A percentile compares a stretch with the other conserved stretches of the same genome.
Evolutionary conservation across 2,329 filamentous ascomycete genomes (phyloP).

Genomic region (Fusarium virguliforme): DNA sequence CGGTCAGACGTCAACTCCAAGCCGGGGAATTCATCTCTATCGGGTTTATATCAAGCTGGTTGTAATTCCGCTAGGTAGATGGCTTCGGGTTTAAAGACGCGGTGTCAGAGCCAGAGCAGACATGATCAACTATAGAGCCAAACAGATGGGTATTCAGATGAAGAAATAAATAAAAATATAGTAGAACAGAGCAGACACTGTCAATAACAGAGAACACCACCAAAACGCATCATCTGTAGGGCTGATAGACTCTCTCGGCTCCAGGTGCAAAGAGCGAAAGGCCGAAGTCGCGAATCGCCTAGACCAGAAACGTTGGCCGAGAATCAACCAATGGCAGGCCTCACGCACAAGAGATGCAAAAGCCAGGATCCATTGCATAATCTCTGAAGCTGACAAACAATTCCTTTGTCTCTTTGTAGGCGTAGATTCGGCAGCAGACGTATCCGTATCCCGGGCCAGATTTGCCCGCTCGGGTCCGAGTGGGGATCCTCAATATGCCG

Average conservation of each 20-base stretch:
- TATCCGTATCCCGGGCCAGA: background rate
- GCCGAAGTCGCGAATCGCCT: conserved; percentile 46
- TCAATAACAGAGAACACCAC: background rate
- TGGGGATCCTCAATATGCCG: conserved; percentile 4
- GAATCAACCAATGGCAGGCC: conserved; percentile 22
- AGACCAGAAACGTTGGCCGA: conserved; percentile 5
- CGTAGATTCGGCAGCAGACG: too few relatives aligned
- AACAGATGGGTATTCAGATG: background rate
- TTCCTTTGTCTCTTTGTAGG: too few relatives aligned
- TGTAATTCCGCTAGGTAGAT: background rate
- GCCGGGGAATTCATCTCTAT: conserved; percentile 13
- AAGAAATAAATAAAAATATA: background rate
- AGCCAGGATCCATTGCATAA: background rate
- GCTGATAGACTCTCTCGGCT: conserved; percentile 35
- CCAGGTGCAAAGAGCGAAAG: conserved; percentile 44
- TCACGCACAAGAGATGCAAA: background rate
- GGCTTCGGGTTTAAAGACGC: background rate
- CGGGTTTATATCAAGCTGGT: background rate
- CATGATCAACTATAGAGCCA: background rate
- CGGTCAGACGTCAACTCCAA: conserved; percentile 13
- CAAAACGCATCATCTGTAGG: conserved; percentile 11
- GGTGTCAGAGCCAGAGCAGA: background rate
- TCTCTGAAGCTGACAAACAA: conserved; percentile 8
- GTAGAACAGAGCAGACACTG: background rate
- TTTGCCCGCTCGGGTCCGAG: conserved; percentile 33